Evolutionary conservation across 768 basidiomycete genomes (phyloP).

Genomic region (Trametes villosa): DNA sequence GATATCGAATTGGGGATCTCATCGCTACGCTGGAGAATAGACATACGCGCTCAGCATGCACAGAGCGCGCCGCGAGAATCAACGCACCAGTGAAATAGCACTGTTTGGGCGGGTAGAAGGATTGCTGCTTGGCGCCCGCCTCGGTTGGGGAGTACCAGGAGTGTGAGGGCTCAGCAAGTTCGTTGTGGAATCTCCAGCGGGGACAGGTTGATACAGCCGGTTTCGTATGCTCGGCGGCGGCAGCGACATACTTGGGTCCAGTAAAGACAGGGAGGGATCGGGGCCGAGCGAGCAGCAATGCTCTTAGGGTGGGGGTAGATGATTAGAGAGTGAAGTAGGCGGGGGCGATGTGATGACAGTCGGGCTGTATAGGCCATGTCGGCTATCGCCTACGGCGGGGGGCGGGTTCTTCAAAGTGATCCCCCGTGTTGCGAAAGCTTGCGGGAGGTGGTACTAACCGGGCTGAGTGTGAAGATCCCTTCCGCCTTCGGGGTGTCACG

Average conservation of each 20-base stretch:
- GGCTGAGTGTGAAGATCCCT: too few relatives aligned
- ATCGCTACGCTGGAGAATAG: neutral
- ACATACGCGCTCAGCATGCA: neutral
- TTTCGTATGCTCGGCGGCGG: neutral
- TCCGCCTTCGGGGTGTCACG: too few relatives aligned
- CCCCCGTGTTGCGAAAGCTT: neutral
- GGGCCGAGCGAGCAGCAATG: neutral
- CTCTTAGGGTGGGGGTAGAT: neutral
- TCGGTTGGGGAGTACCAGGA: neutral
- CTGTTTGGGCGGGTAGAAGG: neutral
- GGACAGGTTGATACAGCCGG: neutral
- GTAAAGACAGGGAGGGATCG: neutral
- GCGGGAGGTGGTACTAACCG: neutral
- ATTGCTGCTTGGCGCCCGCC: neutral
- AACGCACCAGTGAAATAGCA: neutral
- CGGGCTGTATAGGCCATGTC: neutral
- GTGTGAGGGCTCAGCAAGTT: neutral
- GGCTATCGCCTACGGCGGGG: neutral
- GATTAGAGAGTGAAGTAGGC: neutral
- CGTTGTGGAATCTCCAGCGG: neutral
- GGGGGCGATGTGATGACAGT: neutral
- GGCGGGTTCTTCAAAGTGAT: neutral
- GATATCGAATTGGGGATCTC: conserved; percentile 1
- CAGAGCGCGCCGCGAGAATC: neutral
- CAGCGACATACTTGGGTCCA: neutral